Evolutionary conservation across 768 basidiomycete genomes (phyloP), one percentile per base, ranked within the genome.

Genomic region (Pulveroboletus ravenelii): DNA sequence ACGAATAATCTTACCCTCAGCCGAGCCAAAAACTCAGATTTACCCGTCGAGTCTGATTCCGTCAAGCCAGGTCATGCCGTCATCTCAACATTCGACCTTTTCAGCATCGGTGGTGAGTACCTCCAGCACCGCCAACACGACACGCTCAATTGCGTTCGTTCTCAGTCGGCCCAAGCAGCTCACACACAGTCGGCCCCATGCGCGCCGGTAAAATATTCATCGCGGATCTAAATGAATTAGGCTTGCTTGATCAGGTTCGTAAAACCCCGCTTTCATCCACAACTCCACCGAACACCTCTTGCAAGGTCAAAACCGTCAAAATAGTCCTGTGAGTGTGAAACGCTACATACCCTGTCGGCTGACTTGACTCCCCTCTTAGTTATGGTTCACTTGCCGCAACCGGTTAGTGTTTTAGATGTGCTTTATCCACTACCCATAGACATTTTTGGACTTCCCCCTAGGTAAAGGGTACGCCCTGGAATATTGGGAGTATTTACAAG

Each of bases 331-430:
- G 65, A 65, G 83, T 45, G 5, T 45, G 43, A 37, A n/a, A 5
- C 6, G 1, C 20, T 9, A n/a, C 40, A 30, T n/a, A 1, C 0
- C 7, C 18, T n/a, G 13, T n/a, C 35, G 6, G 9, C 25, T 29
- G 14, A 23, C 42, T 51, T 52, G 47, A 42, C 45, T 6, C 37
- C 14, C 37, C 42, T 31, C 48, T 41, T 41, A 91, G 89, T 45
- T 94, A 95, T 67, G 94, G 94, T 27, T 92, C 89, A 8, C 75
- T 97, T 30, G 93, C 95, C 3, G 94, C 95, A 7, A 97, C 95
- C 60, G 93, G 86, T 84, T 50, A 48, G 72, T 57, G 20, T 17
- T 20, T 30, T 39, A 43, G 44, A 30, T 6, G 46, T 15, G 49
- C 46, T 23, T 35, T 43, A 37, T 47, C 23, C 44, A 17, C 29